These are phyloP conservation scores for Wickerhamiella allomyrinae DNA, from an alignment of 805 yeast genomes.

Conservation along the genomic window DNA sequence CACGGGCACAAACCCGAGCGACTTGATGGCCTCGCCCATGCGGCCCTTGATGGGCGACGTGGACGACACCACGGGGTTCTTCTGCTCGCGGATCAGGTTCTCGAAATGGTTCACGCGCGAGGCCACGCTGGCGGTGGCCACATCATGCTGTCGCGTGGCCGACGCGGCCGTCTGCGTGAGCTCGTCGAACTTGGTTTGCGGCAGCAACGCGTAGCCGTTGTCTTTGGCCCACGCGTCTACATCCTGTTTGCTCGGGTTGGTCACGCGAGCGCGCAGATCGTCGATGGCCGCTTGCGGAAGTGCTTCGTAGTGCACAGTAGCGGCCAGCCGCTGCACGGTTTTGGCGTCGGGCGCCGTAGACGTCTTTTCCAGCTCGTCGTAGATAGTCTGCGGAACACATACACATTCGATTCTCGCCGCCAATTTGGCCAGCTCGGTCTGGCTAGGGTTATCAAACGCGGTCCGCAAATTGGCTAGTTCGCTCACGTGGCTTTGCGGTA, in stretches of 20 bases:
- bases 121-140: conserved; percentile 14
- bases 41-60: conserved; percentile 14
- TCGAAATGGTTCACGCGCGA: conserved; percentile 23
- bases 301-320: conserved; percentile 18
- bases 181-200: conserved; percentile 7
- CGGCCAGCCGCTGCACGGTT: conserved; percentile 17
- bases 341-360: background rate
- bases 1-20: conserved; percentile 25
- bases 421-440: background rate
- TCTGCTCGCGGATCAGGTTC: conserved; percentile 16
- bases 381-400: background rate
- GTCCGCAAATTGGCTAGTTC: background rate
- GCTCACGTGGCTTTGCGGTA: background rate
- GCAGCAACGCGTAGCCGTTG: conserved; percentile 2
- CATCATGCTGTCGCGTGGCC: conserved; percentile 3
- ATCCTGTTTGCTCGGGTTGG: conserved; percentile 7
- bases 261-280: background rate
- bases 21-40: conserved; percentile 20
- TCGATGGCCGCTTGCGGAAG: conserved; percentile 12
- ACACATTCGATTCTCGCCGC: background rate
- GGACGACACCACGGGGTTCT: conserved; percentile 3
- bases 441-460: background rate
- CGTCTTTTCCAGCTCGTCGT: background rate
- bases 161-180: conserved; percentile 2
- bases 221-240: conserved; percentile 11